Conservation (phyloP, 2,329 filamentous ascomycete species). For the Ophiostoma ips region DNA sequence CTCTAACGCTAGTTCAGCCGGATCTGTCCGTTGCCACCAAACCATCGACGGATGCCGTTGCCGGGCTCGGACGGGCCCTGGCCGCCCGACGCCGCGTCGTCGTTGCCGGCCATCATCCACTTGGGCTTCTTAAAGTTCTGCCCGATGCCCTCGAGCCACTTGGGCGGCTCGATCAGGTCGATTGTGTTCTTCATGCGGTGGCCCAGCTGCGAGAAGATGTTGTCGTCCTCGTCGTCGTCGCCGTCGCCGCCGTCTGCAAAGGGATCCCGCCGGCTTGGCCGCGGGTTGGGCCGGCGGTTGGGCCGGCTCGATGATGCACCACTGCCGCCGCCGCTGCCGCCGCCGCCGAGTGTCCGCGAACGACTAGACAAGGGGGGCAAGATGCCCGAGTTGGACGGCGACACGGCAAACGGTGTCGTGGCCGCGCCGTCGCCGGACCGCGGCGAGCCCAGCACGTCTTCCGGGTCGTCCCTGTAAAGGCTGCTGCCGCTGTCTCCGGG, state of each 20-base stretch:
- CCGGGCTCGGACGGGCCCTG: slow-evolving; percentile 4
- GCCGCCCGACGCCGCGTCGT: slow-evolving; percentile 18
- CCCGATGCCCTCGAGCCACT: slow-evolving; percentile 64
- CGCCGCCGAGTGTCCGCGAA: slow-evolving; percentile 17
- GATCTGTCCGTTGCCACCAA: slow-evolving; percentile 32
- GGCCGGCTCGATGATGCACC: neutral
- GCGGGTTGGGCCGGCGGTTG: neutral
- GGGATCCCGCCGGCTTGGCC: neutral
- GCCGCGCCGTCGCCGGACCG: slow-evolving; percentile 18
- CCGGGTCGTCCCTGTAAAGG: slow-evolving; percentile 5
- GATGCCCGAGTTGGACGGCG: slow-evolving; percentile 17
- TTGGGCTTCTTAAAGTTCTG: slow-evolving; percentile 60
- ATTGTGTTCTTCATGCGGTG: slow-evolving; percentile 86
- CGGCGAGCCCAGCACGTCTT: neutral
- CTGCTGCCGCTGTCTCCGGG: slow-evolving; percentile 28
- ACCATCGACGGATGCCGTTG: slow-evolving; percentile 40
- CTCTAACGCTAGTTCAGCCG: slow-evolving; percentile 17
- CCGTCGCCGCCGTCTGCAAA: slow-evolving; percentile 15
- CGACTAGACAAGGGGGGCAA: slow-evolving; percentile 3
- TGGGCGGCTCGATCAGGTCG: slow-evolving; percentile 66
- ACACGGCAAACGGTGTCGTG: slow-evolving; percentile 31
- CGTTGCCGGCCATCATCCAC: slow-evolving; percentile 59
- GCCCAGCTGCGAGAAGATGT: slow-evolving; percentile 70
- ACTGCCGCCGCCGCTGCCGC: slow-evolving; percentile 14
- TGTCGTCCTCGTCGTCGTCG: slow-evolving; percentile 57